Evolutionary conservation across 2,329 filamentous ascomycete genomes (phyloP), one percentile per base, ranked within the genome.

Genomic region (Aspergillus sp.): DNA sequence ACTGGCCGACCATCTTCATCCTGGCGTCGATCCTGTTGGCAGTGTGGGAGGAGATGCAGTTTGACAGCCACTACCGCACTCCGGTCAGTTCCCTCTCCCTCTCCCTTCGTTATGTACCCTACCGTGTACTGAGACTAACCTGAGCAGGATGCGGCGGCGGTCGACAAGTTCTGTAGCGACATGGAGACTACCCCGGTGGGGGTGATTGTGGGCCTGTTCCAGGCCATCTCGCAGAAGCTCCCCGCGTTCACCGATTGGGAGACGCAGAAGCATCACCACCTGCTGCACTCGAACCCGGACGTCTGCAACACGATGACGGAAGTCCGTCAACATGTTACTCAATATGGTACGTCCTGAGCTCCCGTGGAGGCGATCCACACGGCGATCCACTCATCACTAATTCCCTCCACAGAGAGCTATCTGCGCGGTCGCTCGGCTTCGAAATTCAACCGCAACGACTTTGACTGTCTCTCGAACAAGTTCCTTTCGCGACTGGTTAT

Each of bases 1-100:
- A 97, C 78, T 97, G 93, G 93, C 93, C 93, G 2, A 97, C 92
- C 45, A 97, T 97, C 71, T 97, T 97, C 81, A 95, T 97, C 84
- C 81, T 97, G 51, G 93, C 92, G 9, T 92, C 90, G 4, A 94
- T 97, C 58, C 84, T 97, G 31, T 81, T 97, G 45, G 90, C 90
- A 10, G 91, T 97, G 17, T 97, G 93, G 93, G 93, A 97, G 73
- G 88, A 96, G 81, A 97, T 97, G 86, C 92, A 97, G 73, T 97
- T 97, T 68, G 93, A 97, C 76, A 95, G 89, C 81, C 90, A 96
- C 76, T 97, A 96, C 81, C 88, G 93, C 48, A 87, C 95, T 3
- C 91, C 89, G 4, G 71, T 74, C 60, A 65, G 71, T 49, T 17
- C 4, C 36, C n/a, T n/a, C n/a, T n/a, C n/a, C n/a, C n/a, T n/a